These are phyloP conservation scores for Agrocybe praecox DNA, from an alignment of 768 basidiomycete genomes.

Conservation along the genomic window DNA sequence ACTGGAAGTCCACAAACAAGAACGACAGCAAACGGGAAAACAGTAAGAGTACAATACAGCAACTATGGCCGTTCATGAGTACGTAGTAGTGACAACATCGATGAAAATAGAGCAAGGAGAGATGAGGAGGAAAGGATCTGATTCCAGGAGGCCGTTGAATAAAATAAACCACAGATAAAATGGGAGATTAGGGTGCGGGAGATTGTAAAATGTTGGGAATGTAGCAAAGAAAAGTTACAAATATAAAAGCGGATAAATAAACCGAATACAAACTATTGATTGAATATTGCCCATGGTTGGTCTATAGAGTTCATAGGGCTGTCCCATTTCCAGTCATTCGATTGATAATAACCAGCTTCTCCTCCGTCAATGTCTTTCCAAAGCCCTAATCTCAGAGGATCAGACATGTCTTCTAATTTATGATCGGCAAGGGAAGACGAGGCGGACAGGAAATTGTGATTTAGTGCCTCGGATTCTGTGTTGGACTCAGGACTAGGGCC, in stretches of 20 bases:
- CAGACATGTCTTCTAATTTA: slow-evolving; percentile 55
- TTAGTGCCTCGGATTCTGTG: slow-evolving; percentile 58
- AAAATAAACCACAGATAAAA: slow-evolving; percentile 34
- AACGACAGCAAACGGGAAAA: slow-evolving; percentile 64
- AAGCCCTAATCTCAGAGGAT: slow-evolving; percentile 58
- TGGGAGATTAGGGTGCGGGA: slow-evolving; percentile 27
- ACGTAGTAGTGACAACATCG: slow-evolving; percentile 34
- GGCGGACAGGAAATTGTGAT: slow-evolving; percentile 42
- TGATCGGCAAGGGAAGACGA: slow-evolving; percentile 39
- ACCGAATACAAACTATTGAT: slow-evolving; percentile 45
- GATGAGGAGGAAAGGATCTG: slow-evolving; percentile 21
- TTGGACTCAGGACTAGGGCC: slow-evolving; percentile 79
- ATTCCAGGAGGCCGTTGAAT: slow-evolving; percentile 25
- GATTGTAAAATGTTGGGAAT: slow-evolving; percentile 20
- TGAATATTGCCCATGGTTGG: slow-evolving; percentile 74
- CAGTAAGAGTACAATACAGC: slow-evolving; percentile 38
- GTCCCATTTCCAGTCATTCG: slow-evolving; percentile 74
- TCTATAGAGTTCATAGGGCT: slow-evolving; percentile 64
- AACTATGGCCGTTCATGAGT: slow-evolving; percentile 19
- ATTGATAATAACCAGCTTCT: slow-evolving; percentile 68
- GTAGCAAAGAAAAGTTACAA: slow-evolving; percentile 23
- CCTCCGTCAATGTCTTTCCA: slow-evolving; percentile 79
- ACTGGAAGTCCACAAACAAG: slow-evolving; percentile 33
- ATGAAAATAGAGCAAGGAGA: slow-evolving; percentile 39
- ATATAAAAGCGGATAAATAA: slow-evolving; percentile 34